Conservation (phyloP, 192 early-diverging fungal genomes). For the Diversispora epigaea region DNA sequence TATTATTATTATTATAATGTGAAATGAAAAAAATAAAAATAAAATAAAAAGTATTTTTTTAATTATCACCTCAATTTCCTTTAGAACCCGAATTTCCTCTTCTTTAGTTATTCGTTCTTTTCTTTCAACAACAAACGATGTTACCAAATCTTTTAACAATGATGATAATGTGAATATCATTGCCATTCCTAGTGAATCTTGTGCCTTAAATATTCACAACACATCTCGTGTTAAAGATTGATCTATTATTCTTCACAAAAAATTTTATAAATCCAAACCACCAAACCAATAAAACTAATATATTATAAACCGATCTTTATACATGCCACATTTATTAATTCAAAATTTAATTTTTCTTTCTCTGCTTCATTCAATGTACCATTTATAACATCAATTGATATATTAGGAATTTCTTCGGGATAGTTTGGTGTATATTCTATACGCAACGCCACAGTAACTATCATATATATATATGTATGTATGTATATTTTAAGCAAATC, state of each 20-base stretch:
- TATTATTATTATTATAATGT: not conserved
- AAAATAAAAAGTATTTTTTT: not conserved
- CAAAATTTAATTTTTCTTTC: constrained; percentile 37
- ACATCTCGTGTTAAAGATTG: not conserved
- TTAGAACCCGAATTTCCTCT: constrained; percentile 52
- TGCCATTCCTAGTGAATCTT: constrained; percentile 84
- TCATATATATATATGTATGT: not conserved
- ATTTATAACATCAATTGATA: constrained; percentile 55
- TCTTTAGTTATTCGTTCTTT: constrained; percentile 48
- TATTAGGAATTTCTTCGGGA: constrained; percentile 68
- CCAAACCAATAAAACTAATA: constrained; percentile 5
- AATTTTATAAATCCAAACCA: not conserved
- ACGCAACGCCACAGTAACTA: constrained; percentile 50
- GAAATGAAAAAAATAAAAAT: not conserved
- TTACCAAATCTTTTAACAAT: constrained; percentile 70
- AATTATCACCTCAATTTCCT: constrained; percentile 58
- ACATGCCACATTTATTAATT: constrained; percentile 33
- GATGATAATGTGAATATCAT: constrained; percentile 87
- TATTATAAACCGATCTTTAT: not conserved
- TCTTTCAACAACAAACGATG: constrained; percentile 57
- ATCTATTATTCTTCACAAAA: not conserved
- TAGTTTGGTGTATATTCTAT: constrained; percentile 73
- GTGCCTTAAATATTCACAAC: constrained; percentile 43
- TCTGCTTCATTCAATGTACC: constrained; percentile 44
- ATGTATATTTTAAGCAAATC: not conserved